phyloP scores from a whole-genome alignment of 768 basidiomycete species.

The Podaxis sp. region DNA sequence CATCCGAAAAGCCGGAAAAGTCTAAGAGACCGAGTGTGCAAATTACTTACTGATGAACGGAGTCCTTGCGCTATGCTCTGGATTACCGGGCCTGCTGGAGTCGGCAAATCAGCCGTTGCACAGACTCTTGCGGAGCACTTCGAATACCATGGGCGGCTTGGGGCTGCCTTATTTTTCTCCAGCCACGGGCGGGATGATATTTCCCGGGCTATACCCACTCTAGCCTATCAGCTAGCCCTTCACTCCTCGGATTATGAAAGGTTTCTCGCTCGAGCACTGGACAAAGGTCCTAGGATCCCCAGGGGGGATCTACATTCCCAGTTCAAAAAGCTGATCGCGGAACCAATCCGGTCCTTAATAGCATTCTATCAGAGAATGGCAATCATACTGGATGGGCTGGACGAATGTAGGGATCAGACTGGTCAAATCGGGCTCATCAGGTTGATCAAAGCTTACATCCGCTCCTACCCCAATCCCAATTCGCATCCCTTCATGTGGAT shows the following conservation, averaged over 20 bases:
- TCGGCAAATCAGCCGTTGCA: constrained; percentile 12
- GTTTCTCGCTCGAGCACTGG: background rate
- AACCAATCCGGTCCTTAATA: background rate
- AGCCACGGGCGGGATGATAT: background rate
- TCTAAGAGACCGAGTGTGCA: background rate
- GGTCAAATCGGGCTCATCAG: background rate
- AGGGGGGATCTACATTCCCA: background rate
- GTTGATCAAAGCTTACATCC: background rate
- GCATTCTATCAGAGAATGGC: background rate
- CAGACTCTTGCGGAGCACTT: constrained; percentile 4
- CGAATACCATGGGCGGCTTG: background rate
- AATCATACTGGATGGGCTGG: background rate
- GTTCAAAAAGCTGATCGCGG: background rate
- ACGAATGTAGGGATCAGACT: background rate
- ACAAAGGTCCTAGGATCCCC: background rate
- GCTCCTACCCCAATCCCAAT: background rate
- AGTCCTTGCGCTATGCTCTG: background rate
- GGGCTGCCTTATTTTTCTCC: constrained; percentile 12
- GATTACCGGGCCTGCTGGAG: constrained; percentile 8
- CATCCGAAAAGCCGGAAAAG: background rate
- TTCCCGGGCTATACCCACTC: background rate
- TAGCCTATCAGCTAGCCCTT: background rate
- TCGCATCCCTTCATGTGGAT: background rate
- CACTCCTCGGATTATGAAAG: background rate
- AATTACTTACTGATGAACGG: background rate